These are phyloP conservation scores for Rhodotorula sp. DNA, from an alignment of 1,284 basidiomycete species.

Conservation along the genomic window DNA sequence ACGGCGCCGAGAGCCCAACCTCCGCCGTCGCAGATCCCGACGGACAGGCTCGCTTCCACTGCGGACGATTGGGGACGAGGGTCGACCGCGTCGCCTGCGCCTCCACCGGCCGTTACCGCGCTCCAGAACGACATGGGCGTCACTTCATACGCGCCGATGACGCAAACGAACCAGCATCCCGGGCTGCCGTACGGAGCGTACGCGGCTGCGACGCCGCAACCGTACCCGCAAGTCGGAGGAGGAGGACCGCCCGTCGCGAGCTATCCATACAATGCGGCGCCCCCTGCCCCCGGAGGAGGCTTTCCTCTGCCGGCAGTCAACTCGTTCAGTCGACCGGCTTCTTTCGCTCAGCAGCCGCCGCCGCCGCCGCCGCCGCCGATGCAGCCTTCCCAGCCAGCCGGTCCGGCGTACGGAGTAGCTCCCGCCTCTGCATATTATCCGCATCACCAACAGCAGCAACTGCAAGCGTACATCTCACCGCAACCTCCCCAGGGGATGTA, in stretches of 20 bases:
- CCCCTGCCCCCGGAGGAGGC: not conserved
- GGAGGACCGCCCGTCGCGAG: conserved; percentile 4
- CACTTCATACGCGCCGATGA: not conserved
- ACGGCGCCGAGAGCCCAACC: conserved; percentile 30
- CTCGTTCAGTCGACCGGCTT: conserved; percentile 20
- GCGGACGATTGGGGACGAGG: conserved; percentile 31
- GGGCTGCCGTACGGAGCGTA: not conserved
- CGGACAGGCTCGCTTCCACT: conserved; percentile 26
- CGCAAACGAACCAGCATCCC: not conserved
- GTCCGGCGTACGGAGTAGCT: not conserved
- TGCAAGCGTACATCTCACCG: conserved; percentile 7
- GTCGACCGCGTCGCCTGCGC: conserved; percentile 22
- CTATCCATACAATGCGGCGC: conserved; percentile 2
- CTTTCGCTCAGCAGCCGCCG: conserved; percentile 7
- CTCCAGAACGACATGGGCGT: not conserved
- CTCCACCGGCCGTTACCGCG: conserved; percentile 21
- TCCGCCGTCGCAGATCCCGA: conserved; percentile 36
- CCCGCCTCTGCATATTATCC: conserved; percentile 10
- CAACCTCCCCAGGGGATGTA: conserved; percentile 7
- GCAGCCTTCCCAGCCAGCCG: not conserved
- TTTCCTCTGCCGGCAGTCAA: not conserved
- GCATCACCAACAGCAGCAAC: conserved; percentile 5
- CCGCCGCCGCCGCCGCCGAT: not conserved
- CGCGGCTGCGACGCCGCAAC: not conserved
- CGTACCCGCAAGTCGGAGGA: not conserved